Evolutionary conservation across 129 eudicot species (phyloP).

Genomic region (Cynara cardunculus): DNA sequence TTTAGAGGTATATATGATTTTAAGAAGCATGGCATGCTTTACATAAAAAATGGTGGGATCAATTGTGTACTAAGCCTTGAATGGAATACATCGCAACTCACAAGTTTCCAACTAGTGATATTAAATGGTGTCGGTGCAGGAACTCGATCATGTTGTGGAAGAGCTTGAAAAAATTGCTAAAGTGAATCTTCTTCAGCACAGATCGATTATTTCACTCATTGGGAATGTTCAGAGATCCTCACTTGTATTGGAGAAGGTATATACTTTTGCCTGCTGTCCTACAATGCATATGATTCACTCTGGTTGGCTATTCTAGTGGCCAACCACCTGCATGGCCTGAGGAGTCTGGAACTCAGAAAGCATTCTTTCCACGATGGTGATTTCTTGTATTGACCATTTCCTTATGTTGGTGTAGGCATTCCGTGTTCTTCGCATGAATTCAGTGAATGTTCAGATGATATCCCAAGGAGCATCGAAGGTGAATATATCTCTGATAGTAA

Average conservation of each 20-base stretch:
- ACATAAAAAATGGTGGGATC: not conserved
- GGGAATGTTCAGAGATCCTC: conserved; percentile 96
- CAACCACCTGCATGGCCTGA: no score
- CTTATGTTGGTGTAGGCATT: conserved; percentile 55
- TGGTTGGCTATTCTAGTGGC: no score
- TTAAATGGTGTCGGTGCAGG: conserved; percentile 38
- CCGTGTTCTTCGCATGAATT: conserved; percentile 65
- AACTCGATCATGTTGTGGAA: conserved; percentile 82
- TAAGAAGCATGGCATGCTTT: not conserved
- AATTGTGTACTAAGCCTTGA: not conserved
- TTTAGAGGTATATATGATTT: not conserved
- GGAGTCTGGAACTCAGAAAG: no score
- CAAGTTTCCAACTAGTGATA: no score
- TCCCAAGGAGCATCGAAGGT: conserved; percentile 99
- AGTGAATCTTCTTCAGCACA: conserved; percentile 71
- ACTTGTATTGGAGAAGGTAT: conserved; percentile 82
- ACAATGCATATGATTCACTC: not conserved
- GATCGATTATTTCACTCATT: conserved; percentile 90
- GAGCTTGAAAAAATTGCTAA: conserved; percentile 90
- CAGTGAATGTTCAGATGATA: conserved; percentile 94
- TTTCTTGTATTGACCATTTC: not conserved
- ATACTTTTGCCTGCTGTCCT: not conserved
- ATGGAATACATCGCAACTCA: no score
- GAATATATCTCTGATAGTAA: conserved; percentile 85
- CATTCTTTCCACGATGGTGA: not conserved